Evolutionary conservation across 805 yeast species (phyloP).

Genomic region (Ogataea neopini): DNA sequence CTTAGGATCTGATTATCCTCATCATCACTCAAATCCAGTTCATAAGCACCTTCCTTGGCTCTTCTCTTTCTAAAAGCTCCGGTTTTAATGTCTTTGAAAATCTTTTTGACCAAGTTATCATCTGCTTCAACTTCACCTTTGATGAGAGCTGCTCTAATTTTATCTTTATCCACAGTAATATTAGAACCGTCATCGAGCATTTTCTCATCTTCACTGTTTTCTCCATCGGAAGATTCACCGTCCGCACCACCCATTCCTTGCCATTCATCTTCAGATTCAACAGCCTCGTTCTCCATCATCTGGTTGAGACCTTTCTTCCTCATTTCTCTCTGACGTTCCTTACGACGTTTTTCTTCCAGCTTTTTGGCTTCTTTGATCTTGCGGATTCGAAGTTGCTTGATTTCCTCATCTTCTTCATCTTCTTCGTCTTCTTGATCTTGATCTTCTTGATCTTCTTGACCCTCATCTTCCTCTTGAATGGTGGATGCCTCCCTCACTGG

Average conservation of each 20-base stretch:
- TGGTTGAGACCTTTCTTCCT: slow-evolving; percentile 57
- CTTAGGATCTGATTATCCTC: slow-evolving; percentile 60
- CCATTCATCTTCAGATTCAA: slow-evolving; percentile 89
- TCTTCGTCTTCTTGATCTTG: slow-evolving; percentile 34
- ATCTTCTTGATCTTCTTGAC: slow-evolving; percentile 31
- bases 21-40: slow-evolving; percentile 70
- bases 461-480: slow-evolving; percentile 23
- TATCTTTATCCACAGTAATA: slow-evolving; percentile 56
- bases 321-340: slow-evolving; percentile 48
- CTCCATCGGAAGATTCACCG: slow-evolving; percentile 56
- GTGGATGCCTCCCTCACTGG: background rate
- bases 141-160: slow-evolving; percentile 56
- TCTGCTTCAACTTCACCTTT: slow-evolving; percentile 64
- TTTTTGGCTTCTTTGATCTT: slow-evolving; percentile 27
- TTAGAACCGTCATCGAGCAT: slow-evolving; percentile 74
- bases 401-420: slow-evolving; percentile 37
- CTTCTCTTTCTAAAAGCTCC: slow-evolving; percentile 66
- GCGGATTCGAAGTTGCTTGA: slow-evolving; percentile 31
- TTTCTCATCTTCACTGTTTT: slow-evolving; percentile 73
- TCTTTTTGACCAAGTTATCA: slow-evolving; percentile 60
- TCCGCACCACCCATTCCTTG: slow-evolving; percentile 76
- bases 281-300: slow-evolving; percentile 80
- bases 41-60: slow-evolving; percentile 52
- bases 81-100: slow-evolving; percentile 68
- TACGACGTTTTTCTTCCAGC: slow-evolving; percentile 25